Evolutionary conservation across 352 stramenopile species (phyloP), one percentile per base, ranked within the genome.

Genomic region (Elongisporangium anandrum): DNA sequence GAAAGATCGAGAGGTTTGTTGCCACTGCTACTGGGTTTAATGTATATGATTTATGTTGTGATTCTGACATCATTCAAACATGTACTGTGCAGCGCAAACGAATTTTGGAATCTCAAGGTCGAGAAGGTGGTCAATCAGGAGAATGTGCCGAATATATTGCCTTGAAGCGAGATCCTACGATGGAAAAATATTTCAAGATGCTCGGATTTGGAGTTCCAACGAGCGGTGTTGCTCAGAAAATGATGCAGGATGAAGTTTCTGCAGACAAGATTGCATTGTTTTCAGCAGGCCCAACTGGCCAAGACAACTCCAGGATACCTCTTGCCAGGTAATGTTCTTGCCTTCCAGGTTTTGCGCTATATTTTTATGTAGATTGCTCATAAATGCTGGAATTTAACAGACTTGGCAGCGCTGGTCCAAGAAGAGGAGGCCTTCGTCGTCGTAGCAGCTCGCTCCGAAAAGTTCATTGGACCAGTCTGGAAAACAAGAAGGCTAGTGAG

Each of bases 181-280:
- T 92, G 77, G 77, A 81, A 7, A 94, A 92, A 26, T 94, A 94
- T 53, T 92, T 94, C 64, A 92, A 90, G 52, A 92, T 94, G 85
- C 72, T 94, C 23, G 71, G 63, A 9, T 89, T 92, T 51, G 85
- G 85, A 13, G 85, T 94, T 49, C 79, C 81, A 20, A 64, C 72
- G 0, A 87, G 70, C 16, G 82, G 76, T 6, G 76, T 94, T 6
- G 73, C 71, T 29, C 82, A 92, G 57, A 94, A 94, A 63, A 94
- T 94, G 82, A 66, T 76, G 8, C 81, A 92, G 70, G 81, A 94
- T 54, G 74, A 90, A 34, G 79, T 90, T 39, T 63, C 71, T 29
- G 62, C 61, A 3, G 77, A 87, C 29, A 88, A 77, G 48, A 68
- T 94, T 56, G 62, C 70, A 0, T 66, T 76, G n/a, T 94, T 94